Conservation (phyloP, 1,284 basidiomycete species). For the Abortiporus biennis region DNA sequence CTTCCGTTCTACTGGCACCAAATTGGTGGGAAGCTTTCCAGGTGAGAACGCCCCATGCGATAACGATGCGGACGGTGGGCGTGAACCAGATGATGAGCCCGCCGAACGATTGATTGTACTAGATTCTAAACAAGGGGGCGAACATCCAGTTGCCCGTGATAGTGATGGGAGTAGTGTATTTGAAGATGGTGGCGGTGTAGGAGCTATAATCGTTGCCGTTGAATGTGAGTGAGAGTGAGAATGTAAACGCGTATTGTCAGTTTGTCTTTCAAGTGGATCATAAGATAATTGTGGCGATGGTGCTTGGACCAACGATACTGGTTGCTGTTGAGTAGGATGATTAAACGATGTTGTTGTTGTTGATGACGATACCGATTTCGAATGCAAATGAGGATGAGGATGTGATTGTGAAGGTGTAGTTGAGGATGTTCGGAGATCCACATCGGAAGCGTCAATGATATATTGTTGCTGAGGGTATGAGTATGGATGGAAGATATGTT, state of each 20-base stretch:
- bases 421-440: constrained; percentile 4
- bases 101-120: constrained; percentile 10
- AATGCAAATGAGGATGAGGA: neutral
- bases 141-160: neutral
- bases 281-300: constrained; percentile 8
- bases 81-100: constrained; percentile 7
- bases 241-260: constrained; percentile 15
- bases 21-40: too few relatives aligned
- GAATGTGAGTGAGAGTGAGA: constrained; percentile 29
- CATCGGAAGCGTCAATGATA: too few relatives aligned
- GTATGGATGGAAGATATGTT: neutral
- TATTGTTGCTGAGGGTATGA: constrained; percentile 10
- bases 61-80: constrained; percentile 6
- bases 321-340: neutral
- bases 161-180: neutral
- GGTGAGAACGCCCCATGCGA: constrained; percentile 9
- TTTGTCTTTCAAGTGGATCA: constrained; percentile 5
- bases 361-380: neutral
- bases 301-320: constrained; percentile 2
- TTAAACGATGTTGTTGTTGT: neutral
- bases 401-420: constrained; percentile 1
- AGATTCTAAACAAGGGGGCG: constrained; percentile 10
- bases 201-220: constrained; percentile 26
- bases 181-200: constrained; percentile 18
- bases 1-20: too few relatives aligned